Evolutionary conservation across 73 alveolate genomes (phyloP).

Genomic region (Symbiodinium natans): DNA sequence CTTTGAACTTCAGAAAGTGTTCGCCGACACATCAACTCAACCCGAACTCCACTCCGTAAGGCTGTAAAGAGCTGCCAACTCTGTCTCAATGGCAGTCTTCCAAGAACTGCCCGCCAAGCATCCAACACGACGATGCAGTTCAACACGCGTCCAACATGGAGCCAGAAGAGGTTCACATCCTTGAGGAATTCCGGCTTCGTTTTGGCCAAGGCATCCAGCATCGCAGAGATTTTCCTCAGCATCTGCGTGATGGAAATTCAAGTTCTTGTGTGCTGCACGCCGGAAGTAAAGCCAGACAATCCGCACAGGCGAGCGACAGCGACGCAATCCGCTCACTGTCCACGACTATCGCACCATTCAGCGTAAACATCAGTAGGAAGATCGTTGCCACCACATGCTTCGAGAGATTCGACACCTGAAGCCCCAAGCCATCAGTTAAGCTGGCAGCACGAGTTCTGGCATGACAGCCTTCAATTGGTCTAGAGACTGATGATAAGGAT

Average conservation of each 20-base stretch:
- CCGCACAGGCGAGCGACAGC: not conserved
- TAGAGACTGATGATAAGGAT: no score
- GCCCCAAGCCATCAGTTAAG: no score
- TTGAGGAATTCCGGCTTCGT: not conserved
- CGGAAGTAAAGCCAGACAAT: no score
- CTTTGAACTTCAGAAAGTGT: no score
- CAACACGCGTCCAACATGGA: conserved; percentile 40
- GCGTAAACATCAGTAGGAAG: conserved; percentile 40
- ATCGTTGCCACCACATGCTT: conserved; percentile 54
- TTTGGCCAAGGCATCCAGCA: not conserved
- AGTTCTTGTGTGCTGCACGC: no score
- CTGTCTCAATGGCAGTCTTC: no score
- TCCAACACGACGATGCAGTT: conserved; percentile 71
- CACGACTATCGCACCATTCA: conserved; percentile 54
- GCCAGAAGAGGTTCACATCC: conserved; percentile 51
- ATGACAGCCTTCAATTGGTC: no score
- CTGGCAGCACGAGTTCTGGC: no score
- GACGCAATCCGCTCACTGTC: not conserved
- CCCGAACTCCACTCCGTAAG: no score
- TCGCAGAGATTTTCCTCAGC: conserved; percentile 52
- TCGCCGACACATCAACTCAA: no score
- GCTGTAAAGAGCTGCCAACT: no score
- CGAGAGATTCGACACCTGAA: conserved; percentile 41
- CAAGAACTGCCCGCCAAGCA: not conserved
- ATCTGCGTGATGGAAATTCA: no score